These are phyloP conservation scores for Graphilbum fragrans DNA, from an alignment of 2,329 filamentous ascomycete species.

Conservation along the genomic window DNA sequence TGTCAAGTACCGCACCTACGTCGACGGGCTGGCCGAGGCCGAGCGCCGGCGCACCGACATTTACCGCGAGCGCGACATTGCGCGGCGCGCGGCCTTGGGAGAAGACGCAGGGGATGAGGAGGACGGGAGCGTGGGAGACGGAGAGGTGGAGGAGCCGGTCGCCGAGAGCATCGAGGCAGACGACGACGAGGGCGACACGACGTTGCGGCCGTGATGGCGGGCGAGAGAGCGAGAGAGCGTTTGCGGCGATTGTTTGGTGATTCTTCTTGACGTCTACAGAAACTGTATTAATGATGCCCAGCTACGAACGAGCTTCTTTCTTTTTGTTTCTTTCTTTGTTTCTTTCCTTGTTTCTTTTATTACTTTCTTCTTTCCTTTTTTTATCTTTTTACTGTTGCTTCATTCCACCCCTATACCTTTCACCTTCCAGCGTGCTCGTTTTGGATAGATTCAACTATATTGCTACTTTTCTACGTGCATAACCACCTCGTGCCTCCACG, in stretches of 20 bases:
- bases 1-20: constrained; percentile 93
- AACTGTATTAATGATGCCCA: too few relatives aligned
- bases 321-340: background rate
- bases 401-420: too few relatives aligned
- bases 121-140: background rate
- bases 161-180: background rate
- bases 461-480: too few relatives aligned
- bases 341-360: background rate
- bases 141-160: background rate
- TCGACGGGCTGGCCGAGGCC: constrained; percentile 69
- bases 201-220: background rate
- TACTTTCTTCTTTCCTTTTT: background rate
- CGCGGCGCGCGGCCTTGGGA: constrained; percentile 34
- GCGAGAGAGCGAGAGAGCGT: too few relatives aligned
- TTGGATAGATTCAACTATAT: too few relatives aligned
- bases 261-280: too few relatives aligned
- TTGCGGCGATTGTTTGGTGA: too few relatives aligned
- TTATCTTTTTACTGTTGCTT: background rate
- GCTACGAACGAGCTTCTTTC: too few relatives aligned
- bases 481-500: too few relatives aligned
- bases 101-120: constrained; percentile 10
- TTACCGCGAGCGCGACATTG: constrained; percentile 46
- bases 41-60: constrained; percentile 59
- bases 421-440: too few relatives aligned
- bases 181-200: background rate